These are phyloP conservation scores for Verbena officinalis DNA, from an alignment of 257 asterid genomes.

Conservation along the genomic window DNA sequence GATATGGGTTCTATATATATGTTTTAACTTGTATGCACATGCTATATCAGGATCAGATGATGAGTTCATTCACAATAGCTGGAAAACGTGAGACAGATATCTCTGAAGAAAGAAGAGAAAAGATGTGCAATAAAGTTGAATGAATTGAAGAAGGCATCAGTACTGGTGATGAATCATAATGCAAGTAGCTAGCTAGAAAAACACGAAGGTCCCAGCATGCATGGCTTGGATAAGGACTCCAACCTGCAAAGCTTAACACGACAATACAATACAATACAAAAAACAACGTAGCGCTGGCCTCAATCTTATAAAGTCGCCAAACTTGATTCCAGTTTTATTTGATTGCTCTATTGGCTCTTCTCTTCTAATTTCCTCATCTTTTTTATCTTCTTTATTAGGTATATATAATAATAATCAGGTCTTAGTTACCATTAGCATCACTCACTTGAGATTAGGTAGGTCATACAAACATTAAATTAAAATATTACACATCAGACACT, in stretches of 20 bases:
- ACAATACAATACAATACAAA: slow-evolving; percentile 29
- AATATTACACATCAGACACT: too few relatives aligned
- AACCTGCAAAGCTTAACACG: slow-evolving; percentile 24
- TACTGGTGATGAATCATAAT: too few relatives aligned
- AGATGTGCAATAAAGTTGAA: background rate
- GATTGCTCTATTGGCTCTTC: background rate
- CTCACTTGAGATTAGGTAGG: slow-evolving; percentile 10
- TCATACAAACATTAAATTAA: background rate
- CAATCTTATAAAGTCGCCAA: slow-evolving; percentile 5
- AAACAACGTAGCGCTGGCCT: background rate
- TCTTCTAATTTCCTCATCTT: slow-evolving; percentile 13
- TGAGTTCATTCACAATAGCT: background rate
- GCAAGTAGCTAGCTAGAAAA: too few relatives aligned
- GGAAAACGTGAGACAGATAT: background rate
- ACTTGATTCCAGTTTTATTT: slow-evolving; percentile 5
- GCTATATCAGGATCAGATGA: too few relatives aligned
- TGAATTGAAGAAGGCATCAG: too few relatives aligned
- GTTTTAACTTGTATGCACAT: too few relatives aligned
- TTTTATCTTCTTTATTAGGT: slow-evolving; percentile 3
- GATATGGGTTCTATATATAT: too few relatives aligned
- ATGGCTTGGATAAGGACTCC: slow-evolving; percentile 17
- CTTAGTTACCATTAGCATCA: background rate
- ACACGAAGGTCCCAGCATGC: slow-evolving; percentile 14
- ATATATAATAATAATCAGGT: background rate
- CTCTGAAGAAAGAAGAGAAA: background rate